These are phyloP conservation scores for Aegilops umbellulata DNA, from an alignment of 176 grass and related monocot genomes.

Conservation along the genomic window DNA sequence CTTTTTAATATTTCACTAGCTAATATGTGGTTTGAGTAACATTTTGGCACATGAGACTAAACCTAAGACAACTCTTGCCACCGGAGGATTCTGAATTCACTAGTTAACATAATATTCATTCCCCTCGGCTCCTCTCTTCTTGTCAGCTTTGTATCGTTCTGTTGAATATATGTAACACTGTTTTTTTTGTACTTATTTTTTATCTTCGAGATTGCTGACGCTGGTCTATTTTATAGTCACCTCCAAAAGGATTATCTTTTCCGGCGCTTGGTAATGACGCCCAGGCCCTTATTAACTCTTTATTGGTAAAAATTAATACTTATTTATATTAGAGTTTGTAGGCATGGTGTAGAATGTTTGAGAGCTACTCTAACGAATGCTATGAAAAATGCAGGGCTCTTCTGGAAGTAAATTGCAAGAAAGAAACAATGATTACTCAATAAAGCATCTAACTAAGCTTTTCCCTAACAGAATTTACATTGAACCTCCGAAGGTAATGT, in stretches of 20 bases:
- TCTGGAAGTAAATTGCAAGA: conserved; percentile 38
- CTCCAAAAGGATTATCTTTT: not conserved
- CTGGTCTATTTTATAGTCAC: conserved; percentile 21
- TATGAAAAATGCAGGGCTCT: conserved; percentile 37
- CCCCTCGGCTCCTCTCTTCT: not conserved
- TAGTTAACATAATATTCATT: not conserved
- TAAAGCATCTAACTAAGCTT: conserved; percentile 51
- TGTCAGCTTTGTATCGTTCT: not conserved
- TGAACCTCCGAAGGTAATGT: conserved; percentile 66
- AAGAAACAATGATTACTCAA: conserved; percentile 50
- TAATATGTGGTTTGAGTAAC: not conserved
- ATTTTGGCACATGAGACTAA: not conserved
- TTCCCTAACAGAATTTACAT: conserved; percentile 85
- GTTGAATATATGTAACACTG: conserved; percentile 26
- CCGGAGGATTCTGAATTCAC: not conserved
- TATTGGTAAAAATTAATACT: not conserved
- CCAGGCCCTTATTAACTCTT: not conserved
- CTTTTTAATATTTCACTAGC: no score
- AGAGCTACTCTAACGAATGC: not conserved
- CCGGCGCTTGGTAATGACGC: not conserved
- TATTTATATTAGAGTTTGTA: not conserved
- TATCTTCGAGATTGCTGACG: not conserved
- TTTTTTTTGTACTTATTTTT: not conserved
- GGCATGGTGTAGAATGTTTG: conserved; percentile 1
- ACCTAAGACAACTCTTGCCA: not conserved